phyloP scores from a whole-genome alignment of 2,329 filamentous ascomycete genomes.

The Rhinocladiella mackenziei region DNA sequence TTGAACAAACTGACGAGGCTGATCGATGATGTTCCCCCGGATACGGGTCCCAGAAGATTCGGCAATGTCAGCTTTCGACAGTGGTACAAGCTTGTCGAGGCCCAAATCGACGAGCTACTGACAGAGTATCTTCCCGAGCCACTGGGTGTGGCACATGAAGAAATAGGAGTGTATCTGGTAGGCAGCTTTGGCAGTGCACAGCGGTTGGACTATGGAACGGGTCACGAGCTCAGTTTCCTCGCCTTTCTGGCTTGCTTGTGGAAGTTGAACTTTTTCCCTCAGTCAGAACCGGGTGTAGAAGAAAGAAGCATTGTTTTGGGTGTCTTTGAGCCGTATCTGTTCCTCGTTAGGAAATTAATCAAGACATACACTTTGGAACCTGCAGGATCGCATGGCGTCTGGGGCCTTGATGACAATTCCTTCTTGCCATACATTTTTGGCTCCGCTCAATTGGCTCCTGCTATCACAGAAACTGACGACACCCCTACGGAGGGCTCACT shows the following conservation, averaged over 20 bases:
- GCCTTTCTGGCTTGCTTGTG: conserved; percentile 87
- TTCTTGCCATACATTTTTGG: conserved; percentile 94
- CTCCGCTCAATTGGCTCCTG: conserved; percentile 79
- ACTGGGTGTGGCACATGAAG: conserved; percentile 51
- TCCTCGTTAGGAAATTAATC: conserved; percentile 76
- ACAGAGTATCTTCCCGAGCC: conserved; percentile 52
- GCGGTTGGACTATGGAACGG: conserved; percentile 89
- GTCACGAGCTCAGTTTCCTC: conserved; percentile 90
- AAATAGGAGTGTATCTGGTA: conserved; percentile 74
- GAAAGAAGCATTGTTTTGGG: conserved; percentile 79
- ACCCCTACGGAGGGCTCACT: conserved; percentile 78
- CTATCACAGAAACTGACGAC: conserved; percentile 60
- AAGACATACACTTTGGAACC: conserved; percentile 89
- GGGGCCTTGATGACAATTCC: conserved; percentile 96
- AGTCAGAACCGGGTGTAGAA: conserved; percentile 44
- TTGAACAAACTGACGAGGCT: conserved; percentile 62
- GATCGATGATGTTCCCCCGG: conserved; percentile 75
- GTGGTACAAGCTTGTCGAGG: conserved; percentile 70
- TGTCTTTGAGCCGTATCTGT: conserved; percentile 80
- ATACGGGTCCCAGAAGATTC: conserved; percentile 80
- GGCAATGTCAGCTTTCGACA: conserved; percentile 86
- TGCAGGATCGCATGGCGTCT: conserved; percentile 93
- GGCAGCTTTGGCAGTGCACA: conserved; percentile 85
- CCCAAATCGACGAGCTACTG: conserved; percentile 55
- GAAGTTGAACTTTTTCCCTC: conserved; percentile 77